phyloP scores from a whole-genome alignment of 1,284 basidiomycete species.

The Ustanciosporium gigantosporum region DNA sequence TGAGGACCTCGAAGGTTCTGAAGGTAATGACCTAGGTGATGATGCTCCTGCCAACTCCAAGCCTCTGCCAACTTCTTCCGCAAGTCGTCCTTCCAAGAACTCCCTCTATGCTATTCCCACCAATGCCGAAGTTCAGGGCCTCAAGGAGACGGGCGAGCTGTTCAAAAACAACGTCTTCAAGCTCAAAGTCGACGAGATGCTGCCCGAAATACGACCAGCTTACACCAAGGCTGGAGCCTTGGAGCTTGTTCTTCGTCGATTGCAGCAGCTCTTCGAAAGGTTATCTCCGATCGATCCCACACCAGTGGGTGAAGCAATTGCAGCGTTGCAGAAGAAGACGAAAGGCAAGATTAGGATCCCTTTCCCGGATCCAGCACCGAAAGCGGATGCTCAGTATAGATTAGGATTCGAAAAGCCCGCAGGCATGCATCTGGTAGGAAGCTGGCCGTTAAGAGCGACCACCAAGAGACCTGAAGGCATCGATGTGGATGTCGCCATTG shows the following conservation, averaged over 20 bases:
- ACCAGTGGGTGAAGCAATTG: conserved; percentile 32
- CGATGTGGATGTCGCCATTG: conserved; percentile 54
- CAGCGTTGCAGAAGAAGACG: conserved; percentile 64
- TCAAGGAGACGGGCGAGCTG: conserved; percentile 77
- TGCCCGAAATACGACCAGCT: conserved; percentile 43
- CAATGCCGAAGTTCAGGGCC: conserved; percentile 71
- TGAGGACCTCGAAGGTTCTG: conserved; percentile 51
- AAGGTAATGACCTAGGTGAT: conserved; percentile 8
- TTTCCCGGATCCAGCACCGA: conserved; percentile 62
- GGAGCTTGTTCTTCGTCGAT: conserved; percentile 51
- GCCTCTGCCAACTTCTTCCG: conserved; percentile 1
- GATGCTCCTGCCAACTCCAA: conserved; percentile 4
- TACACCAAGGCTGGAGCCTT: conserved; percentile 43
- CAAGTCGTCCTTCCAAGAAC: conserved; percentile 26
- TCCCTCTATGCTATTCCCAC: conserved; percentile 65
- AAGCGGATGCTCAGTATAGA: conserved; percentile 65
- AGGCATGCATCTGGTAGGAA: conserved; percentile 68
- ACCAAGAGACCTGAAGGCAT: conserved; percentile 48
- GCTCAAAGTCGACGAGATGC: conserved; percentile 69
- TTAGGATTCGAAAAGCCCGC: conserved; percentile 82
- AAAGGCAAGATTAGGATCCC: conserved; percentile 58
- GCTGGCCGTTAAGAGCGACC: conserved; percentile 55
- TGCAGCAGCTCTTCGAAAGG: conserved; percentile 41
- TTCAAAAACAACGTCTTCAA: conserved; percentile 83
- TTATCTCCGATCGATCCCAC: conserved; percentile 31